Percentiles rank a stretch among this genome's conserved stretches.
Evolutionary conservation across 108 stramenopile species (phyloP).

Genomic region (Bacterosira constricta): DNA sequence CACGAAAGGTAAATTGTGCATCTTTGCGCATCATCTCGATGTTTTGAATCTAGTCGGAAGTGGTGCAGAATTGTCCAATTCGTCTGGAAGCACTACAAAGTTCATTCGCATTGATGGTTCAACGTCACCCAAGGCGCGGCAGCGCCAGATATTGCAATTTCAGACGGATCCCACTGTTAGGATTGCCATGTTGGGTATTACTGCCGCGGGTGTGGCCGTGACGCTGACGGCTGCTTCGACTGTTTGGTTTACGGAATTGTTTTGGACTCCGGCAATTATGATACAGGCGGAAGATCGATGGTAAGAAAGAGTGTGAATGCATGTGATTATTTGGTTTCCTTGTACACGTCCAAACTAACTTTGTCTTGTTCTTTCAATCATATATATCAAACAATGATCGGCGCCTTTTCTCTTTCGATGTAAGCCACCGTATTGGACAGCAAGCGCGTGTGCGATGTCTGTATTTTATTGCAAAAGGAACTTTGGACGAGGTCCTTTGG

Average conservation of each 20-base stretch:
- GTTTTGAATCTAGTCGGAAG: constrained; percentile 85
- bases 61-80: constrained; percentile 53
- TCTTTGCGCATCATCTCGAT: constrained; percentile 95
- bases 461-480: constrained; percentile 85
- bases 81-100: constrained; percentile 26
- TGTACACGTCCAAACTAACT: neutral
- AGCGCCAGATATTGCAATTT: constrained; percentile 89
- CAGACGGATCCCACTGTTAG: constrained; percentile 87
- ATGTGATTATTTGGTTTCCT: constrained; percentile 6
- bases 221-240: constrained; percentile 97
- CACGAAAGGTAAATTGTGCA: constrained; percentile 88
- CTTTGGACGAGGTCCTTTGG: constrained; percentile 90
- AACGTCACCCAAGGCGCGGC: constrained; percentile 85
- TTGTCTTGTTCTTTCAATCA: neutral
- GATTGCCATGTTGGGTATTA: constrained; percentile 92
- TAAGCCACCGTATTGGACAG: constrained; percentile 97
- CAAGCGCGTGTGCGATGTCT: constrained; percentile 90
- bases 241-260: constrained; percentile 97
- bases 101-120: constrained; percentile 96
- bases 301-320: constrained; percentile 34
- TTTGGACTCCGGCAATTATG: constrained; percentile 97
- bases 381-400: neutral
- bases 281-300: constrained; percentile 97
- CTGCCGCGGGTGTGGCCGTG: constrained; percentile 97
- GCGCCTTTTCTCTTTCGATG: constrained; percentile 42